Evolutionary conservation across 495 filamentous ascomycete species (phyloP).

Genomic region (Aspergillus sparsus): DNA sequence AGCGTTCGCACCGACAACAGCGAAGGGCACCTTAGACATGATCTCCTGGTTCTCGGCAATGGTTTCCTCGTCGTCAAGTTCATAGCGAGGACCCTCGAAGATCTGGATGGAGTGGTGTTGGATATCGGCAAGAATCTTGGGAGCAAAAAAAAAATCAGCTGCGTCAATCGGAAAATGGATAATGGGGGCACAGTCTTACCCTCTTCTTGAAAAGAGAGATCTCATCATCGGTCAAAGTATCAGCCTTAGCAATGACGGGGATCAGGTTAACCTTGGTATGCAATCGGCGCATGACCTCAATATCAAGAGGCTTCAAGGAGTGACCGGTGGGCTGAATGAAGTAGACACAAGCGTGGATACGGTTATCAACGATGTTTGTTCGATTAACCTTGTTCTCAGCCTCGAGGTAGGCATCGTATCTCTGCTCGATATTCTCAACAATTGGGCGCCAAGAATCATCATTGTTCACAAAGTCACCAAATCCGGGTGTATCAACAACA

Average conservation of each 20-base stretch:
- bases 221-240: conserved; percentile 97
- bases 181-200: conserved; percentile 54
- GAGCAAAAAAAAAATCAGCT: not conserved
- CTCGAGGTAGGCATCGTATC: conserved; percentile 96
- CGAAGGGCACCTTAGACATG: conserved; percentile 99
- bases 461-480: conserved; percentile 99
- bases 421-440: conserved; percentile 98
- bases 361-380: conserved; percentile 99
- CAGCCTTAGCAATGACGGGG: conserved; percentile 96
- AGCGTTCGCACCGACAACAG: conserved; percentile 92
- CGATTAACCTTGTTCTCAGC: conserved; percentile 99
- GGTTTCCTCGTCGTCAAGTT: conserved; percentile 98
- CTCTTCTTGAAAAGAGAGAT: conserved; percentile 90
- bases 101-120: conserved; percentile 95
- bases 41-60: conserved; percentile 99
- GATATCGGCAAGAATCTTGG: conserved; percentile 94
- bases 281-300: conserved; percentile 97
- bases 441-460: conserved; percentile 99
- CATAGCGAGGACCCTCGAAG: conserved; percentile 97
- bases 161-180: not conserved
- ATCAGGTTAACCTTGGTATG: conserved; percentile 99
- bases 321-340: conserved; percentile 99
- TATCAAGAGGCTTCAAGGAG: conserved; percentile 98
- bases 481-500: conserved; percentile 96
- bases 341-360: conserved; percentile 97